Percentiles rank a stretch among this genome's conserved stretches.
Conservation (phyloP, 2,329 filamentous ascomycete genomes). For the Dendrostoma leiphaemia region DNA sequence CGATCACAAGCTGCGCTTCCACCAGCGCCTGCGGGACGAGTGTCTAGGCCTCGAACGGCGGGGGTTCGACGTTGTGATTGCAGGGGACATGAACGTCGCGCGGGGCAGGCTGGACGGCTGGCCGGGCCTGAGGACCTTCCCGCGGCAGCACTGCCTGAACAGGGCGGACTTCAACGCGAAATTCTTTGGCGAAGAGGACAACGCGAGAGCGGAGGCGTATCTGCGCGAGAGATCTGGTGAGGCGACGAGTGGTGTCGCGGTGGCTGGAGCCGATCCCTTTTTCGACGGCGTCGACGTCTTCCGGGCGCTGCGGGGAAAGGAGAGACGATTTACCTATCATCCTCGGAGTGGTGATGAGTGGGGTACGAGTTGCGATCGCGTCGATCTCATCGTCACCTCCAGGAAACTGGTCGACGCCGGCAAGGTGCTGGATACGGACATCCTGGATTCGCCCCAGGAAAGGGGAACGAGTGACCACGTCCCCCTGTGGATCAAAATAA, state of each 20-base stretch:
- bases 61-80: conserved; percentile 44
- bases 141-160: conserved; percentile 47
- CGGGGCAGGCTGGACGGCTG: conserved; percentile 33
- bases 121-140: conserved; percentile 43
- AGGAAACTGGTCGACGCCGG: conserved; percentile 27
- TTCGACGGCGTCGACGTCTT: conserved; percentile 43
- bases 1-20: conserved; percentile 48
- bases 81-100: conserved; percentile 53
- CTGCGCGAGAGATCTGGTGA: not conserved
- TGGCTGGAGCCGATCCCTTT: conserved; percentile 29
- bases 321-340: conserved; percentile 49
- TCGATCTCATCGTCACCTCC: conserved; percentile 50
- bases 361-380: conserved; percentile 51
- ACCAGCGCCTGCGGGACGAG: conserved; percentile 43
- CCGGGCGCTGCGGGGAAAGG: conserved; percentile 38
- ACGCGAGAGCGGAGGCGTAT: conserved; percentile 18
- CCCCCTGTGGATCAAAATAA: conserved; percentile 42
- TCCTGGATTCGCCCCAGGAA: conserved; percentile 38
- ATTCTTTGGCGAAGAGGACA: conserved; percentile 36
- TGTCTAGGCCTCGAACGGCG: conserved; percentile 36
- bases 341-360: conserved; percentile 37
- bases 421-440: conserved; percentile 26
- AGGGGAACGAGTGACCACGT: conserved; percentile 53
- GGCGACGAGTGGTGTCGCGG: not conserved
- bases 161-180: conserved; percentile 47